Percentiles rank a stretch among this genome's conserved stretches.
phyloP scores from a whole-genome alignment of 2,329 filamentous ascomycete species.

The Verticillium isaacii region DNA sequence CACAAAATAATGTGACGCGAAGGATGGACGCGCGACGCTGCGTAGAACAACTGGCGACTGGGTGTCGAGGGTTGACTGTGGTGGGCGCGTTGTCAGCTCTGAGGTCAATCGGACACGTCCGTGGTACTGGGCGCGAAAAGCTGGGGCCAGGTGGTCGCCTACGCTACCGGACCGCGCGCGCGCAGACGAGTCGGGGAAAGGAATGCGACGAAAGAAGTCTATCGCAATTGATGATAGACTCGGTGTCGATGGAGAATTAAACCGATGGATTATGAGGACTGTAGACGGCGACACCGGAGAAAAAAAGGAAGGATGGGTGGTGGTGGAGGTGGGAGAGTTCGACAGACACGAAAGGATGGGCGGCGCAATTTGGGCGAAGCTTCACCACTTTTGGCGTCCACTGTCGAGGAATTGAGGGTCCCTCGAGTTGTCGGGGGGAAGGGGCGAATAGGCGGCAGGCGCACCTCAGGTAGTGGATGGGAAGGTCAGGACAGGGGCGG shows the following conservation, averaged over 20 bases:
- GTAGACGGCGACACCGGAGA: neutral
- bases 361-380: conserved; percentile 1
- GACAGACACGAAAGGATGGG: conserved; percentile 1
- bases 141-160: neutral
- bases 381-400: conserved; percentile 2
- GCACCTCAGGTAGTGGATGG: neutral
- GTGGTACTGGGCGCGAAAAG: neutral
- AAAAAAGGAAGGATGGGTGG: neutral
- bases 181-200: neutral
- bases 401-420: conserved; percentile 1
- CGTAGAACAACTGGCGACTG: neutral
- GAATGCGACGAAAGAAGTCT: neutral
- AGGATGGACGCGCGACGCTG: neutral
- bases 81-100: neutral
- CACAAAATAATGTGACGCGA: neutral
- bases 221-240: neutral
- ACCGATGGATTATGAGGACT: neutral
- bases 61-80: neutral
- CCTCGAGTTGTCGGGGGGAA: conserved; percentile 3
- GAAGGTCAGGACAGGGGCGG: neutral
- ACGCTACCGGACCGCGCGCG: neutral
- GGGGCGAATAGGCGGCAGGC: conserved; percentile 3
- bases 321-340: neutral
- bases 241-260: neutral
- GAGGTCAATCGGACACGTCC: neutral